These are phyloP conservation scores for Dichotomopilus funicola DNA, from an alignment of 2,329 filamentous ascomycete species.

Conservation along the genomic window DNA sequence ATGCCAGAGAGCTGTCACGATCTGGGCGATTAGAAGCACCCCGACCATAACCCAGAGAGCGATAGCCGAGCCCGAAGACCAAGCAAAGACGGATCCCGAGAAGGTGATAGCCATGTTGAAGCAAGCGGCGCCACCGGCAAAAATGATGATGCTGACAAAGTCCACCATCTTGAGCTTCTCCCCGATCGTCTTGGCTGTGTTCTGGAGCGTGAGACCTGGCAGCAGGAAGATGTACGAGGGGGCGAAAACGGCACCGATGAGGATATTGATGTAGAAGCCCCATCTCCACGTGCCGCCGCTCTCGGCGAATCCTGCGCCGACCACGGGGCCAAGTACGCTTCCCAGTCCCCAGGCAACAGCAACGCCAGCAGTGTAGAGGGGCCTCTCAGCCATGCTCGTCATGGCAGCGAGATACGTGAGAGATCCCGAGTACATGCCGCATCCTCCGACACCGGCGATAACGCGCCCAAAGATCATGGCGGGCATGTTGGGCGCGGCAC, in stretches of 20 bases:
- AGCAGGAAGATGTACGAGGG: background rate
- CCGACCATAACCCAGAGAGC: background rate
- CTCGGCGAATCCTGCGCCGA: background rate
- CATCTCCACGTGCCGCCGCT: conserved; percentile 2
- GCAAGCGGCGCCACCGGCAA: background rate
- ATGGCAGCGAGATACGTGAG: background rate
- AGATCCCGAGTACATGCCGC: background rate
- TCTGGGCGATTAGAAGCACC: background rate
- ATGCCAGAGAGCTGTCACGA: background rate
- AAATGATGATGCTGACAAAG: background rate
- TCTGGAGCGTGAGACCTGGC: background rate
- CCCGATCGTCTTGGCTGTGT: background rate
- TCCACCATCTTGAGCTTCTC: background rate
- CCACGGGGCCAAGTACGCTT: background rate
- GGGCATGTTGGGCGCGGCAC: conserved; percentile 1
- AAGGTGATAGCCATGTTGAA: conserved; percentile 3
- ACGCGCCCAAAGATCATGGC: conserved; percentile 1
- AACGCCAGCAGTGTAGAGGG: background rate
- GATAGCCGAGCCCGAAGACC: background rate
- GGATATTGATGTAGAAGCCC: conserved; percentile 5
- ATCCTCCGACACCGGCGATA: background rate
- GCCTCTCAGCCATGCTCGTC: background rate
- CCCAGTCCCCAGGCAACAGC: background rate
- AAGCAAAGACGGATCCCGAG: background rate
- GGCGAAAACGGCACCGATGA: background rate